phyloP scores from a whole-genome alignment of 306 rosid species.

The Cicer pinnatifidum region DNA sequence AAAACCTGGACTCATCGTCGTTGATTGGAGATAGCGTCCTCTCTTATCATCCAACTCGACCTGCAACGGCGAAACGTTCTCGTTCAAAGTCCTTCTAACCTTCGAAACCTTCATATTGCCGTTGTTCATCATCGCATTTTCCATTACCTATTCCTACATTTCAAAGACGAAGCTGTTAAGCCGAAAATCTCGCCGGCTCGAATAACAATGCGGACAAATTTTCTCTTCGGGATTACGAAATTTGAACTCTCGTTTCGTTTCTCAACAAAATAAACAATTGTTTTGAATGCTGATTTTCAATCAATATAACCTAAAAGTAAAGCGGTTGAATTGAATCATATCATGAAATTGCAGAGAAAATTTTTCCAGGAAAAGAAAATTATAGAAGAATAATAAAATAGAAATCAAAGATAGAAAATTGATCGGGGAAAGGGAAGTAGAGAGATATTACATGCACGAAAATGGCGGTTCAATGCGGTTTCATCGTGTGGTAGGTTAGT shows the following conservation, averaged over 20 bases:
- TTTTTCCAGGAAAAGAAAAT: background rate
- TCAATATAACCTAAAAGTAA: background rate
- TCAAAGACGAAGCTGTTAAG: slow-evolving; percentile 30
- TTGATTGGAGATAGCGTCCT: slow-evolving; percentile 46
- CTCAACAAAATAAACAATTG: background rate
- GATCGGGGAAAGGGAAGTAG: background rate
- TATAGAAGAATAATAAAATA: background rate
- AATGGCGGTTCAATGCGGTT: slow-evolving; percentile 13
- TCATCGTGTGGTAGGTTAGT: background rate
- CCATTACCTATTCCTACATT: slow-evolving; percentile 52
- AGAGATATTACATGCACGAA: slow-evolving; percentile 21
- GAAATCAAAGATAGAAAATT: slow-evolving; percentile 4
- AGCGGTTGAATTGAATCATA: slow-evolving; percentile 22
- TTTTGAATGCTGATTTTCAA: background rate
- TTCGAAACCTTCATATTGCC: slow-evolving; percentile 43
- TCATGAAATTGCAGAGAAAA: slow-evolving; percentile 21
- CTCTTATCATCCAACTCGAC: slow-evolving; percentile 46
- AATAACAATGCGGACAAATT: background rate
- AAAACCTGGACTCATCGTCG: slow-evolving; percentile 48
- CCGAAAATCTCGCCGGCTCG: slow-evolving; percentile 7
- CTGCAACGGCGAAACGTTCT: slow-evolving; percentile 49
- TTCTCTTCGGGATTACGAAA: background rate
- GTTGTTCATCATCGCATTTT: slow-evolving; percentile 33
- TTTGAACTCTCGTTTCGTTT: slow-evolving; percentile 15
- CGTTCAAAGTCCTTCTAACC: slow-evolving; percentile 42